Percentiles rank a stretch among this genome's conserved stretches.
Conservation (phyloP, 2,329 filamentous ascomycete genomes). For the Cadophora gregata region DNA sequence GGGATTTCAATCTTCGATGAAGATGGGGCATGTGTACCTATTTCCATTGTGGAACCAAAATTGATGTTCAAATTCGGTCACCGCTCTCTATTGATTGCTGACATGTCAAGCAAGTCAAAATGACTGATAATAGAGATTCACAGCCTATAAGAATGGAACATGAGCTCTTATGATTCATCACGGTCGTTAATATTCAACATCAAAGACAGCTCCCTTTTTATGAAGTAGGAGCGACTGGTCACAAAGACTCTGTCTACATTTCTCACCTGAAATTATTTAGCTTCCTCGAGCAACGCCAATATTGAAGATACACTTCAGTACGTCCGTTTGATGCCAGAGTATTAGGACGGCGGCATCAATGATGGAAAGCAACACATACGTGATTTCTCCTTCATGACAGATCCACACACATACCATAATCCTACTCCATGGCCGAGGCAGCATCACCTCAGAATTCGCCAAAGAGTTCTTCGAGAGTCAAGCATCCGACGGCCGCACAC, state of each 20-base stretch:
- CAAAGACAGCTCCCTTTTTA: too few species aligned
- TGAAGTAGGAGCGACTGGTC: too few species aligned
- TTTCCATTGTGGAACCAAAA: neutral
- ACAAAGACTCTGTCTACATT: too few species aligned
- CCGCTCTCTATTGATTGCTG: neutral
- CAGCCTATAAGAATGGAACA: neutral
- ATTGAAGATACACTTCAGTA: too few species aligned
- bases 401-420: slow-evolving; percentile 54
- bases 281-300: too few species aligned
- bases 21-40: neutral
- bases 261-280: too few species aligned
- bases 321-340: neutral
- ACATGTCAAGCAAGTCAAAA: neutral
- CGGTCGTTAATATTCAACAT: too few species aligned
- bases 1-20: neutral
- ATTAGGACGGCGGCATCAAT: neutral
- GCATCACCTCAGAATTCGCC: slow-evolving; percentile 48
- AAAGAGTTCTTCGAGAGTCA: slow-evolving; percentile 50
- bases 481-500: slow-evolving; percentile 34
- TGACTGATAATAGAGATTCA: too few species aligned
- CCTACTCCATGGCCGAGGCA: slow-evolving; percentile 53
- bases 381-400: slow-evolving; percentile 18
- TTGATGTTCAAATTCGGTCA: neutral
- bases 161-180: neutral
- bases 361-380: slow-evolving; percentile 3